Percentiles rank a stretch among this genome's conserved stretches.
Conservation (phyloP, 257 asterid species). For the Solanum peruvianum region DNA sequence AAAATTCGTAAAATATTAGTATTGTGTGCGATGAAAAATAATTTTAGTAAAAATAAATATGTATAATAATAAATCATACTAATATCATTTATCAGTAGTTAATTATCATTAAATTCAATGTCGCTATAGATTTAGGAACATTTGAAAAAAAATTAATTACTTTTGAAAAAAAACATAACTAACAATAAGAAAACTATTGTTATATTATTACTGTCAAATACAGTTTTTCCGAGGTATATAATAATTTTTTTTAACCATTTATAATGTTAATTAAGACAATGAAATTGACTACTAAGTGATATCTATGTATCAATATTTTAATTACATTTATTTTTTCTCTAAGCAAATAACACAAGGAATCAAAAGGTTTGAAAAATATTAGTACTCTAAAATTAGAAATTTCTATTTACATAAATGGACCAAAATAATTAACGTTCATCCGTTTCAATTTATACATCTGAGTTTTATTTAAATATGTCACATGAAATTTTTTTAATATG, state of each 20-base stretch:
- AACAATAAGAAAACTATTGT: background rate
- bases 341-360: background rate
- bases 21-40: background rate
- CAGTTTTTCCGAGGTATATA: too few species aligned
- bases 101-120: background rate
- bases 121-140: too few species aligned
- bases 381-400: background rate
- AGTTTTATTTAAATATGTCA: too few species aligned
- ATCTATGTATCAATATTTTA: background rate
- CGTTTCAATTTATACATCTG: too few species aligned
- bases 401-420: background rate
- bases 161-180: background rate
- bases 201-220: too few species aligned
- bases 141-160: background rate
- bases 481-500: rapidly evolving
- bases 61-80: too few species aligned
- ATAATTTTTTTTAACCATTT: too few species aligned
- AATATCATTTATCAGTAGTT: too few species aligned
- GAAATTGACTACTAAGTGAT: background rate
- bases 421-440: background rate
- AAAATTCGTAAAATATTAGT: background rate
- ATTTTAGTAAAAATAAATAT: too few species aligned
- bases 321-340: background rate
- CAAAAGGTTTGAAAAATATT: background rate
- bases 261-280: background rate